Base-by-base conservation (phyloP, 768 basidiomycete genomes). In the Leccinum uliginosum region DNA sequence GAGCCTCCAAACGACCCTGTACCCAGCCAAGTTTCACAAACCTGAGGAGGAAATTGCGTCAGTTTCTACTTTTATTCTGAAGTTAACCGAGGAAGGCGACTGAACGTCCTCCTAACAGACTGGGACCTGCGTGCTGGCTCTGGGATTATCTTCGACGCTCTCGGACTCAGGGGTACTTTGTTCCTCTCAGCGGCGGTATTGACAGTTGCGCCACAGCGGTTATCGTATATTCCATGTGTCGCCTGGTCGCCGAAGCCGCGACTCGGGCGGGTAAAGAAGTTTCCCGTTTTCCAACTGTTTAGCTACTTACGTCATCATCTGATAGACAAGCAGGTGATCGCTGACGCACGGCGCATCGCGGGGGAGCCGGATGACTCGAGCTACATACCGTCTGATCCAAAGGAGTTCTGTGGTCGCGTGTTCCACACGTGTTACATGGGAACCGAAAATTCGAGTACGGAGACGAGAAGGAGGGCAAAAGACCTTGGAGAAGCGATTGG, bases 401-500 rank as follows among this genome's bases (percentile, higher is more conserved):
- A 79, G 47, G 97, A 98, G 67, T 93, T 98, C 64, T 84, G 85
- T 26, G 79, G 77, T 53, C 80, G 93, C 24, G 86, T 98, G 53
- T 96, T 99, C 77, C 95, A 98, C 71, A 96, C 95, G 0, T 97
- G 93, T 72, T 99, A 96, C 73, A 98, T 99, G 97, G 96, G 96
- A 6, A 99, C 97, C 0, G 91, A 94, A 71, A 95, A 98, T 70
- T 98, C 96, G 7, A 92, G 87, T 58, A 71, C 71, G 0, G 97
- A 97, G 64, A 98, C 97, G 7, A 77, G 93, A 11, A 74, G 79
- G 59, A 79, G 97, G 32, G 97, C 97, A 1, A 95, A 91, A 69
- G 84, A 89, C 45, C 81, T 99, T 4, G 84, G 91, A 6, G 80
- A 85, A 38, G 89, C 92, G 0, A 95, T 99, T 53, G 96, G 96